phyloP scores from a whole-genome alignment of 768 basidiomycete genomes.

The Boletales sp. region DNA sequence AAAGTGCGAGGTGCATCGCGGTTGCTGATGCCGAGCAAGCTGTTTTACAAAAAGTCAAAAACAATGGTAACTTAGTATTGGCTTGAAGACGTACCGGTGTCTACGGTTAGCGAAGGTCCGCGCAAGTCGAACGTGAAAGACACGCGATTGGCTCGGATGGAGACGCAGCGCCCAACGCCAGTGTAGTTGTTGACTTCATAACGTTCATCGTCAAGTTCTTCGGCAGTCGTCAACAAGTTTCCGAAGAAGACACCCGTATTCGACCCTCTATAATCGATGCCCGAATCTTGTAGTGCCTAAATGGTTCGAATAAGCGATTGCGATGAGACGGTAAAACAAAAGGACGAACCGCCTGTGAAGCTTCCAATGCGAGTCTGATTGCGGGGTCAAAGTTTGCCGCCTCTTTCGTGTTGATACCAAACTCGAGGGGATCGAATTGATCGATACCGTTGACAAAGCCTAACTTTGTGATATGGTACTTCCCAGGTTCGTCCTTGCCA shows the following conservation, averaged over 20 bases:
- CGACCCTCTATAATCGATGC: slow-evolving; percentile 41
- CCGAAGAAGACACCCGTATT: slow-evolving; percentile 43
- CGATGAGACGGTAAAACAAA: not conserved
- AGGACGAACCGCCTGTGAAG: slow-evolving; percentile 25
- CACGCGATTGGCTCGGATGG: slow-evolving; percentile 31
- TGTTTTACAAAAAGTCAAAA: not conserved
- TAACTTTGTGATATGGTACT: slow-evolving; percentile 25
- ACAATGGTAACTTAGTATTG: not conserved
- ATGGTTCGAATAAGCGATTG: not conserved
- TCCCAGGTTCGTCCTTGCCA: slow-evolving; percentile 30
- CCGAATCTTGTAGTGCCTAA: slow-evolving; percentile 42
- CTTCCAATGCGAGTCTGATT: slow-evolving; percentile 29
- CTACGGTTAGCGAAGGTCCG: slow-evolving; percentile 48
- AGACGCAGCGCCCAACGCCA: slow-evolving; percentile 29
- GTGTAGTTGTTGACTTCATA: slow-evolving; percentile 26
- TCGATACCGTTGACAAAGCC: slow-evolving; percentile 32
- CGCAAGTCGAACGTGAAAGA: slow-evolving; percentile 34
- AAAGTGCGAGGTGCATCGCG: slow-evolving; percentile 46
- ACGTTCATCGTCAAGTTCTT: slow-evolving; percentile 28
- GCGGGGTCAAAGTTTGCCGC: slow-evolving; percentile 30
- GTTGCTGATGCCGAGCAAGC: slow-evolving; percentile 45
- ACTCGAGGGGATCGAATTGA: slow-evolving; percentile 32
- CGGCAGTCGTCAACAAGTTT: slow-evolving; percentile 24
- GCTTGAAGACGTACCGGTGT: slow-evolving; percentile 22
- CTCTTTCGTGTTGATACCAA: slow-evolving; percentile 32